These are phyloP conservation scores for Retiboletus flavoniger DNA, from an alignment of 1,284 basidiomycete genomes.

Conservation along the genomic window DNA sequence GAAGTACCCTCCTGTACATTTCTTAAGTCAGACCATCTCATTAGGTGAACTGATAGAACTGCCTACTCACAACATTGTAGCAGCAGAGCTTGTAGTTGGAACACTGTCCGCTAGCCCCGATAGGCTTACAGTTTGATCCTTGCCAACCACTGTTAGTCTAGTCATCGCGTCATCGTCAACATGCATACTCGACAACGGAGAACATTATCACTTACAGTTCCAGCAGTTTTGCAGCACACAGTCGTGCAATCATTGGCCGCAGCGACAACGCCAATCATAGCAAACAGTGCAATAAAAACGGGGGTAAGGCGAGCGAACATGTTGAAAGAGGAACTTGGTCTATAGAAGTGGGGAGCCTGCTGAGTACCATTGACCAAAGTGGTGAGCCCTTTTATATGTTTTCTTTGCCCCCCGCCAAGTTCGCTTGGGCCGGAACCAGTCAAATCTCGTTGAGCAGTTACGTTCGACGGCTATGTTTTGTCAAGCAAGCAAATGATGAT, in stretches of 20 bases:
- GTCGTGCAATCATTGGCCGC: not conserved
- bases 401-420: too few species aligned
- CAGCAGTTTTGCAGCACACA: not conserved
- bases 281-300: constrained; percentile 1
- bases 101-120: not conserved
- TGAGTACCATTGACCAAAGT: not conserved
- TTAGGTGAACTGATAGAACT: too few species aligned
- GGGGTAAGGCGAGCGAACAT: constrained; percentile 8
- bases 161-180: not conserved
- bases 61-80: constrained; percentile 1
- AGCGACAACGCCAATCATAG: not conserved
- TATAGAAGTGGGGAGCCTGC: not conserved
- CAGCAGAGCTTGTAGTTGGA: not conserved
- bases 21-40: not conserved
- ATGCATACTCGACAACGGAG: not conserved
- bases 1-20: not conserved
- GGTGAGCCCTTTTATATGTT: constrained; percentile 2
- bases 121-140: not conserved
- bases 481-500: too few species aligned
- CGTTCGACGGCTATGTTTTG: too few species aligned
- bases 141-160: constrained; percentile 1
- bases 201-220: not conserved
- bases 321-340: not conserved
- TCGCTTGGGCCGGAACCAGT: too few species aligned
- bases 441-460: too few species aligned